Evolutionary conservation across 371 early-diverging fungal genomes (phyloP).

Genomic region (Rhizomucor miehei): DNA sequence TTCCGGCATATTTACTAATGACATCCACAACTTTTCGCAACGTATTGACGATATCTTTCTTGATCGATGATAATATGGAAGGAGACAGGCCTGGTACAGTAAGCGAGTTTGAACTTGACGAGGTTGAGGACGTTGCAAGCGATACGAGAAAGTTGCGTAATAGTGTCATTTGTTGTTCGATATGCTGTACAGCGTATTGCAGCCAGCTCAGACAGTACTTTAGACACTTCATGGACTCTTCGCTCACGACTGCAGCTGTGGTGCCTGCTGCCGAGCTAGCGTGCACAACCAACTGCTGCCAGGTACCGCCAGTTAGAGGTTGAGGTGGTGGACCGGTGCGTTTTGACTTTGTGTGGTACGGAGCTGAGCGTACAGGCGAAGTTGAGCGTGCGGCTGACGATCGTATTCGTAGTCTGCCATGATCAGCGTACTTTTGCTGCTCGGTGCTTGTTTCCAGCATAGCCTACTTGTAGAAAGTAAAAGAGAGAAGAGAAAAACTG

Average conservation of each 20-base stretch:
- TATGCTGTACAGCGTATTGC: conserved; percentile 77
- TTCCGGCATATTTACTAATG: conserved; percentile 83
- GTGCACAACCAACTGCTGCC: conserved; percentile 70
- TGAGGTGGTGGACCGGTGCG: conserved; percentile 7
- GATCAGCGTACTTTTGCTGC: too few relatives aligned
- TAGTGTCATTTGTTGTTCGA: conserved; percentile 73
- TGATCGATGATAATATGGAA: conserved; percentile 58
- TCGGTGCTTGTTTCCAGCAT: too few relatives aligned
- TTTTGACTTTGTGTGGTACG: conserved; percentile 17
- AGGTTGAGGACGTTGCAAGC: conserved; percentile 32
- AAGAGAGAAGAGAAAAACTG: too few relatives aligned
- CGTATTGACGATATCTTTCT: conserved; percentile 81
- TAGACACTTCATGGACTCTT: conserved; percentile 74
- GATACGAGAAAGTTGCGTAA: conserved; percentile 64
- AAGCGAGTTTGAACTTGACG: conserved; percentile 4
- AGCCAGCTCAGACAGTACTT: conserved; percentile 84
- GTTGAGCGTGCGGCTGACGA: conserved; percentile 16
- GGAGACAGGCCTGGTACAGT: conserved; percentile 20
- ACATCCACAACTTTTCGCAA: conserved; percentile 86
- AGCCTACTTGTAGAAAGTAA: too few relatives aligned
- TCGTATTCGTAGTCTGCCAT: too few relatives aligned
- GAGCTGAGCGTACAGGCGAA: conserved; percentile 22
- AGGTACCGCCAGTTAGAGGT: conserved; percentile 33
- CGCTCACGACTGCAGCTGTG: conserved; percentile 71
- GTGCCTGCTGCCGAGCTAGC: conserved; percentile 66